Base-by-base conservation (phyloP, 129 eudicot genomes). In the Tanacetum coccineum region DNA sequence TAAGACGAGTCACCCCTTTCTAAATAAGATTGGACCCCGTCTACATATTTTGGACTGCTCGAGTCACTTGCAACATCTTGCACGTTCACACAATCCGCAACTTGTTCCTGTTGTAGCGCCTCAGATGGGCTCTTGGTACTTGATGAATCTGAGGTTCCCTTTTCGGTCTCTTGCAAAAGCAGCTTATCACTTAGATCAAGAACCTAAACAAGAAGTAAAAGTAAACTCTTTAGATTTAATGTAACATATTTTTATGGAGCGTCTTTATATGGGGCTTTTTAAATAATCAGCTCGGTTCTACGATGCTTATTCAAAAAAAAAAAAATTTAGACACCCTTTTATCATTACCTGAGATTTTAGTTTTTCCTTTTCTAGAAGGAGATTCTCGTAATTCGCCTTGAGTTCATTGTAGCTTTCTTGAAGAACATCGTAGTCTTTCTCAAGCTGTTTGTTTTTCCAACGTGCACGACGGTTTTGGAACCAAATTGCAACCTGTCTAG, bases 401-500 rank as follows among this genome's bases (percentile, higher is more conserved):
- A 91, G 95, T 81, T 57, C 75, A 74, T 81, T 76, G 74, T 74
- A 91, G 77, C 84, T 80, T 67, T 86, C 71, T 76, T 83, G 86
- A 64, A 91, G 55, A 28, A 81, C 66, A 28, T 88, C 95, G 47
- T 85, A 91, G 79, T 91, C 98, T 66, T 81, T 88, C 77, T 91
- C 98, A 0, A 88, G 85, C 63, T 79, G 82, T 62, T 85, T 88
- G 42, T 80, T 91, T 76, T 85, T 91, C 96, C 98, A 91, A 9
- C 98, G 82, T 5, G 98, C 98, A 39, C 98, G 80, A 4, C 96
- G 85, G 58, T 91, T 91, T 53, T 91, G 98, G 64, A 91, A 91
- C 98, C 98, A 91, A 60, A 91, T 81, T 1, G 96, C 98, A 70
- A 91, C 85, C 74, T 91, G 98, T 6, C 98, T 74, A 36, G 98